Percentiles rank a stretch among this genome's conserved stretches.
Conservation (phyloP, 345 rosid genomes). For the Syzygium aromaticum region DNA sequence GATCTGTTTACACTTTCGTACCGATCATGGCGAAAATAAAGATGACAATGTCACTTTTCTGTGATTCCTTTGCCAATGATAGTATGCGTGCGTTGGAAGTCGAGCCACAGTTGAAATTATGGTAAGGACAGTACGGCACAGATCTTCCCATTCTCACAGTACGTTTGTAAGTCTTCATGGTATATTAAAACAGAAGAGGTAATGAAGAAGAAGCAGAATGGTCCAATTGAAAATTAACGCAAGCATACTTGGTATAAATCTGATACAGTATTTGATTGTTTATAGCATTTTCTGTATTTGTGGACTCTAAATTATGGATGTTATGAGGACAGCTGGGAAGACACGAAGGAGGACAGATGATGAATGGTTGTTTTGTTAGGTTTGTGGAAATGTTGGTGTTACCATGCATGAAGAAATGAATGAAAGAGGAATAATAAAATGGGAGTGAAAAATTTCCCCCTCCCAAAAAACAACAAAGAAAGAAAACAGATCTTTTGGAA, state of each 20-base stretch:
- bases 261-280: background rate
- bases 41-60: background rate
- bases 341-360: background rate
- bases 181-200: background rate
- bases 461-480: background rate
- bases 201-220: background rate
- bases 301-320: background rate
- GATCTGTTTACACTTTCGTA: background rate
- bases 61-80: background rate
- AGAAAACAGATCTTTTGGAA: background rate
- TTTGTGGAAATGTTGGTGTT: background rate
- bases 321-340: background rate
- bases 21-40: background rate
- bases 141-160: background rate
- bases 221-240: background rate
- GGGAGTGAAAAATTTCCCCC: background rate
- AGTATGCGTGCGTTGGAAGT: background rate
- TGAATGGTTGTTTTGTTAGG: background rate
- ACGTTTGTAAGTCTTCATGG: background rate
- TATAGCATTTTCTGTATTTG: background rate
- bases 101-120: background rate
- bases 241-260: background rate
- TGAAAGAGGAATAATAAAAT: background rate
- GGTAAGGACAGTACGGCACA: background rate
- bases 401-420: background rate